Evolutionary conservation across 2,329 filamentous ascomycete species (phyloP).

Genomic region (Calonectria montana): DNA sequence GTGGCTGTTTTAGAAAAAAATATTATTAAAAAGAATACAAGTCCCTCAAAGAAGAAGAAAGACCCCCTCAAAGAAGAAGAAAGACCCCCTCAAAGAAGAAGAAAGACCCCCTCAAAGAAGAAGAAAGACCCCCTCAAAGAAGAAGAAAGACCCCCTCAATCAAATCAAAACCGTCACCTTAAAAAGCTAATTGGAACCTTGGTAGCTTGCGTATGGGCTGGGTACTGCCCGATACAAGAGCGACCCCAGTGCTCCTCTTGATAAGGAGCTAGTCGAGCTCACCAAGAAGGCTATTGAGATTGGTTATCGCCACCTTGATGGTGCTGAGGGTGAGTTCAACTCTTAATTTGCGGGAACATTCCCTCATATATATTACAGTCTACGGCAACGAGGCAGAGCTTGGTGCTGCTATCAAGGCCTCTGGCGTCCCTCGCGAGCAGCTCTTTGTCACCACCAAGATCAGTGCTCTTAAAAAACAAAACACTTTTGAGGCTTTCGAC

Average conservation of each 20-base stretch:
- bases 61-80: background rate
- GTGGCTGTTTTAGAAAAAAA: conserved; percentile 21
- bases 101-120: background rate
- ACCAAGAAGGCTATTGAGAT: conserved; percentile 73
- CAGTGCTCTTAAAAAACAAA: conserved; percentile 51
- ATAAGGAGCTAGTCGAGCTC: conserved; percentile 62
- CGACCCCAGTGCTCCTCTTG: conserved; percentile 60
- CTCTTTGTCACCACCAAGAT: conserved; percentile 77
- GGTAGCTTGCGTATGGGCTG: conserved; percentile 76
- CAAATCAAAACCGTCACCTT: background rate
- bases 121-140: background rate
- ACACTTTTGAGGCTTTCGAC: conserved; percentile 63
- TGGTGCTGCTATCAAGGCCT: conserved; percentile 76
- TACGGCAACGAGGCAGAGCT: conserved; percentile 78
- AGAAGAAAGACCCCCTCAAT: background rate
- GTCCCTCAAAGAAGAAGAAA: background rate
- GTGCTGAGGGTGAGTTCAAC: conserved; percentile 71
- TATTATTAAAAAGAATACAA: background rate
- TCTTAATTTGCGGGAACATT: too few species aligned
- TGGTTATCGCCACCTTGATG: conserved; percentile 80
- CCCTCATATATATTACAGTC: conserved; percentile 48
- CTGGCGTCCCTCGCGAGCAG: conserved; percentile 71
- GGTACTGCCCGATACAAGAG: conserved; percentile 75
- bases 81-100: background rate
- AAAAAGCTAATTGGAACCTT: conserved; percentile 11